These are phyloP conservation scores for Flaveria floridana DNA, from an alignment of 140 eudicot genomes.

Conservation along the genomic window DNA sequence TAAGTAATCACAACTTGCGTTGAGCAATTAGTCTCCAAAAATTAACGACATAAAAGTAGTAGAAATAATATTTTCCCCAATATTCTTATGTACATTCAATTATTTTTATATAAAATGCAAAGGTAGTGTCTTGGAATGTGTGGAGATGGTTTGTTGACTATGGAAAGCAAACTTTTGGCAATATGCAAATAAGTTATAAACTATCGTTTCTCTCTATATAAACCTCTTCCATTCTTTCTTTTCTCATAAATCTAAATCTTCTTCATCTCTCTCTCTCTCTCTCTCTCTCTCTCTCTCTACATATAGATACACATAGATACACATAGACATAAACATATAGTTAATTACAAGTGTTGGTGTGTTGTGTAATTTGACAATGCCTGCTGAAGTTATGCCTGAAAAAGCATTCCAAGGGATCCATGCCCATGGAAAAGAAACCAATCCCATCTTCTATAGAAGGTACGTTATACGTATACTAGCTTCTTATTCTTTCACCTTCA, in stretches of 20 bases:
- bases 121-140: constrained; percentile 18
- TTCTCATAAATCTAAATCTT: not conserved
- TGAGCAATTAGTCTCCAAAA: no score
- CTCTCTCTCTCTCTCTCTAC: not conserved
- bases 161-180: constrained; percentile 33
- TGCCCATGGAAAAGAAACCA: constrained; percentile 39
- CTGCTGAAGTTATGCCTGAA: constrained; percentile 51
- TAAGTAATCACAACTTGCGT: no score
- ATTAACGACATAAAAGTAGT: no score
- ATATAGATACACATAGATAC: not conserved
- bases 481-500: not conserved
- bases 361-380: constrained; percentile 37
- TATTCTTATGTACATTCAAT: no score
- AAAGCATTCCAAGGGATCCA: constrained; percentile 42
- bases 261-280: not conserved
- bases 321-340: not conserved
- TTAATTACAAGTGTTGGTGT: constrained; percentile 2
- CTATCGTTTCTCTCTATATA: not conserved
- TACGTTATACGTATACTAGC: constrained; percentile 15
- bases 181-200: constrained; percentile 5
- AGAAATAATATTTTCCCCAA: no score
- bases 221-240: constrained; percentile 8
- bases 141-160: constrained; percentile 25
- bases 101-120: not conserved
- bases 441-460: constrained; percentile 45